Evolutionary conservation across 441 rosid genomes (phyloP), one percentile per base, ranked within the genome.

Genomic region (Arabidopsis hybrid): DNA sequence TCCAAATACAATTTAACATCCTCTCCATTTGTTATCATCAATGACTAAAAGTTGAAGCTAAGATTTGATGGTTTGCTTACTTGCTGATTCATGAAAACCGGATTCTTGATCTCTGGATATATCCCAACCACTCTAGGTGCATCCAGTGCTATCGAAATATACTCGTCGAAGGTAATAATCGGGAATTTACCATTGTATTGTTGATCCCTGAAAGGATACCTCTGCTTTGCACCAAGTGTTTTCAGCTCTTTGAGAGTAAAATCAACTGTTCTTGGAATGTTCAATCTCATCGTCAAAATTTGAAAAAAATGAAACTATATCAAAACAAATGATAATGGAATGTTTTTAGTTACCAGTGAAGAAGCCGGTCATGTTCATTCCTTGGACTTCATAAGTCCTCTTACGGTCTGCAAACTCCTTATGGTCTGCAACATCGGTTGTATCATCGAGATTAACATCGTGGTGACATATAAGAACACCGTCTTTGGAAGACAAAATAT

Each of bases 101-200:
- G 98, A 72, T 88, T 88, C 78, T 95, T 95, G 18, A 91, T 91
- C 89, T 95, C 99, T 4, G 99, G 97, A 83, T 95, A 95, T 77
- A 95, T 95, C 47, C 99, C 99, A 43, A 93, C 97, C 65, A 91
- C 85, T 86, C 99, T 85, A 21, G 88, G 71, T 11, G 98, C 97
- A 80, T 95, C 91, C 67, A 88, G 67, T 42, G 95, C 99, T 52
- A 95, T 93, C 63, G 99, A 69, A 71, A 95, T 93, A 86, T 68
- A 95, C 81, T 90, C 98, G 52, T 95, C 96, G 55, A 95, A 91
- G 35, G 98, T 91, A 71, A 93, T 91, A 40, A 95, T 93, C 3
- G 85, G 67, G 80, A 81, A 90, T 76, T 82, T 91, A 50, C 99
- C 98, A 68, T 93, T 90, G 74, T 90, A 90, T 63, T 88, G 88